Conservation (phyloP, 2,329 filamentous ascomycete species). For the Colletotrichum somersetense region DNA sequence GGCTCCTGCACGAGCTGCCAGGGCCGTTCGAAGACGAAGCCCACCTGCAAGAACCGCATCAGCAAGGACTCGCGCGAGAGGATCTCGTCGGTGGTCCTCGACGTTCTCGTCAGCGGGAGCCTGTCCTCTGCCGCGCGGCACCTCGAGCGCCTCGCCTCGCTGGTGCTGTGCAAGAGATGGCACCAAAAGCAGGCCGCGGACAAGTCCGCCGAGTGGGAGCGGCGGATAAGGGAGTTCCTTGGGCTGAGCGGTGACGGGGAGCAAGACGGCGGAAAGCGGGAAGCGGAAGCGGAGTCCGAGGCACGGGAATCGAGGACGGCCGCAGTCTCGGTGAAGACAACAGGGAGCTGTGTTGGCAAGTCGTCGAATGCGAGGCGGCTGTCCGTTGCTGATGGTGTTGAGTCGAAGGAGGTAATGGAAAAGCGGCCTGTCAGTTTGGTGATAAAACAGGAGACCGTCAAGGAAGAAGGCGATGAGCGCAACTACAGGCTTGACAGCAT, state of each 20-base stretch:
- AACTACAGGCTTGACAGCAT: not conserved
- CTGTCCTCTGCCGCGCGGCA: constrained; percentile 1
- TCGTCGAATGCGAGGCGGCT: not conserved
- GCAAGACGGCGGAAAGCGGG: not conserved
- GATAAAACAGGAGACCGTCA: not conserved
- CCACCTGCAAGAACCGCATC: constrained; percentile 15
- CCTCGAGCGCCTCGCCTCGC: constrained; percentile 16
- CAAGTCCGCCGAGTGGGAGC: constrained; percentile 9
- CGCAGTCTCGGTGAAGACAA: not conserved
- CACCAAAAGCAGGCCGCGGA: constrained; percentile 22
- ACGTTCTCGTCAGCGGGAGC: constrained; percentile 6
- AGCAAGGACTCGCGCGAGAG: constrained; percentile 7
- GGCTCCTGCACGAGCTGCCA: constrained; percentile 10
- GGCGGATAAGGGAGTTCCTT: not conserved
- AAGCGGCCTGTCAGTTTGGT: not conserved
- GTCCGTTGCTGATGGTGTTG: not conserved
- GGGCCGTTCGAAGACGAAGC: constrained; percentile 17
- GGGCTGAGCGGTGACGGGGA: too few relatives aligned
- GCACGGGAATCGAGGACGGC: not conserved
- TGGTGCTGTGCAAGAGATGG: constrained; percentile 20
- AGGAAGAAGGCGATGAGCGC: not conserved
- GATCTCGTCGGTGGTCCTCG: constrained; percentile 7
- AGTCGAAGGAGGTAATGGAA: not conserved
- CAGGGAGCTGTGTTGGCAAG: not conserved
- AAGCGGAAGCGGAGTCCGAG: not conserved